Evolutionary conservation across 768 basidiomycete genomes (phyloP).

Genomic region (Amanita fuliginea): DNA sequence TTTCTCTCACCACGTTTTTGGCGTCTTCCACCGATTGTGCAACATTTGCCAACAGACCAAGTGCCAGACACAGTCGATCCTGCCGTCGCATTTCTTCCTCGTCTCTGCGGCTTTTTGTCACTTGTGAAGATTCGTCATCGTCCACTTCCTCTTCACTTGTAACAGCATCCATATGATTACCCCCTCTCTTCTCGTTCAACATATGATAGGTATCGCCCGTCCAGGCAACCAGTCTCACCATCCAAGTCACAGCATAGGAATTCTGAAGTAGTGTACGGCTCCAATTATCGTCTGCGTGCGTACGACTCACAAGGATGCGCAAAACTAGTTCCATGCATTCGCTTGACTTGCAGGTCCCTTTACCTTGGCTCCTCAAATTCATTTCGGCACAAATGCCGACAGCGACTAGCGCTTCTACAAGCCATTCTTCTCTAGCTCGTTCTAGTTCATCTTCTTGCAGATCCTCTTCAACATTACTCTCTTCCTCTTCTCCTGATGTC

Average conservation of each 20-base stretch:
- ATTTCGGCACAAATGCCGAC: slow-evolving; percentile 42
- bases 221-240: slow-evolving; percentile 35
- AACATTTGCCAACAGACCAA: slow-evolving; percentile 69
- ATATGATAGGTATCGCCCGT: slow-evolving; percentile 16
- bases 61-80: slow-evolving; percentile 65
- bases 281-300: slow-evolving; percentile 53
- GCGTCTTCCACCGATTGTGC: slow-evolving; percentile 47
- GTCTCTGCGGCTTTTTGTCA: not conserved
- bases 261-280: slow-evolving; percentile 36
- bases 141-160: slow-evolving; percentile 11
- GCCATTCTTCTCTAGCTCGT: slow-evolving; percentile 28
- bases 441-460: slow-evolving; percentile 16
- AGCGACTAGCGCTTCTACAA: slow-evolving; percentile 37
- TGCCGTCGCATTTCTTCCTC: slow-evolving; percentile 28
- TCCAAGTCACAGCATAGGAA: slow-evolving; percentile 32
- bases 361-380: slow-evolving; percentile 9
- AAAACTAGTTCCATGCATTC: slow-evolving; percentile 47
- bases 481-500: slow-evolving; percentile 4
- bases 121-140: slow-evolving; percentile 3
- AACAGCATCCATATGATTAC: slow-evolving; percentile 6
- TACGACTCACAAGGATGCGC: slow-evolving; percentile 61
- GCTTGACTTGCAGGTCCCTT: slow-evolving; percentile 19
- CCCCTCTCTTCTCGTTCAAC: slow-evolving; percentile 6
- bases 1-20: slow-evolving; percentile 33
- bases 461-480: slow-evolving; percentile 7